Evolutionary conservation across 257 asterid genomes (phyloP).

Genomic region (Linaria vulgaris): DNA sequence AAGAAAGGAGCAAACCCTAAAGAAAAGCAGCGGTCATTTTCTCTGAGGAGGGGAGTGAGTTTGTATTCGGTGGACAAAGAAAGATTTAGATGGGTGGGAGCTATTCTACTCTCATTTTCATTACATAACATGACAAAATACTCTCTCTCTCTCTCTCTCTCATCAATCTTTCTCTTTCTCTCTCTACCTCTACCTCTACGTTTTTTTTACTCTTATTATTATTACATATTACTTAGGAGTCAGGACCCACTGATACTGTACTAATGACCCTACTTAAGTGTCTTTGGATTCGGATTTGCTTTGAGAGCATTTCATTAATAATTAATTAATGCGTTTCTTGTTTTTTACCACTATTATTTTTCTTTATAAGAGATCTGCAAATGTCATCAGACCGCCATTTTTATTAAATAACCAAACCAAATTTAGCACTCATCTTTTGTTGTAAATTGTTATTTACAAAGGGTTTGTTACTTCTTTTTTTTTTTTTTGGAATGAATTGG

Average conservation of each 20-base stretch:
- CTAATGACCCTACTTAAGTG: conserved; percentile 30
- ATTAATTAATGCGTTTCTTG: not conserved
- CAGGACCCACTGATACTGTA: conserved; percentile 31
- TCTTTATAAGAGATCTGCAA: conserved; percentile 9
- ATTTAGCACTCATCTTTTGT: not conserved
- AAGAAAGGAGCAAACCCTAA: conserved; percentile 14
- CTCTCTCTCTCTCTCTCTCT: conserved; percentile 37
- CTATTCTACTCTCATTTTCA: too few relatives aligned
- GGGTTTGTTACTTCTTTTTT: too few relatives aligned
- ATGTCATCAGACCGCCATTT: not conserved
- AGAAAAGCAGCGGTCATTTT: conserved; percentile 22
- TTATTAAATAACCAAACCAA: not conserved
- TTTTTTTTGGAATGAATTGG: too few relatives aligned
- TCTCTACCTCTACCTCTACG: conserved; percentile 22
- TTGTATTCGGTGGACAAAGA: conserved; percentile 42
- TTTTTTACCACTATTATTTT: not conserved
- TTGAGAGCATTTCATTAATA: conserved; percentile 17
- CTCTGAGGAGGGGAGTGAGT: conserved; percentile 13
- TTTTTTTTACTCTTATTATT: conserved; percentile 28
- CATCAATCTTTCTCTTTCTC: conserved; percentile 23
- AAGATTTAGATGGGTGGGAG: too few relatives aligned
- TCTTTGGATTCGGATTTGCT: conserved; percentile 41
- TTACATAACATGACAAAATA: conserved; percentile 48
- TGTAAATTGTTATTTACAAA: too few relatives aligned
- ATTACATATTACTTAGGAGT: conserved; percentile 15